Conservation (phyloP, 148 eudicot species). For the Vaccinium vitisidaea region DNA sequence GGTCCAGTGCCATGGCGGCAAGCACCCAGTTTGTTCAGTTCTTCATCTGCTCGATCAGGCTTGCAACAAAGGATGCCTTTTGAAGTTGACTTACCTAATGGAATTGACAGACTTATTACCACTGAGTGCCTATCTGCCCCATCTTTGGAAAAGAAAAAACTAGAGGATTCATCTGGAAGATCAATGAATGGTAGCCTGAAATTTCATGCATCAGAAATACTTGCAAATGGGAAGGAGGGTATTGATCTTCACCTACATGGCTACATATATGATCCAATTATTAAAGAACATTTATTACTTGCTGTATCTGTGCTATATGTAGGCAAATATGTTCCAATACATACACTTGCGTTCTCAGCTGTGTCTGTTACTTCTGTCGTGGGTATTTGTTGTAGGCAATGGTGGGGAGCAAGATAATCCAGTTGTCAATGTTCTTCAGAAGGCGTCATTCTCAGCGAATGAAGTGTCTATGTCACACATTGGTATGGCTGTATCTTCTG, state of each 20-base stretch:
- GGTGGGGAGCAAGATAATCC: conserved; percentile 29
- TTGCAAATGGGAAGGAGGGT: conserved; percentile 40
- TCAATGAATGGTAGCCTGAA: conserved; percentile 34
- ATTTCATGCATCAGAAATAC: conserved; percentile 26
- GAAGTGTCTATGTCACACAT: conserved; percentile 24
- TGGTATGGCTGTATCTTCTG: conserved; percentile 25
- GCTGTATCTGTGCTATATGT: too few species aligned
- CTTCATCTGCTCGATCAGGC: conserved; percentile 28
- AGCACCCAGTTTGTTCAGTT: conserved; percentile 38
- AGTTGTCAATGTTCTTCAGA: conserved; percentile 22
- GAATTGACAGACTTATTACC: conserved; percentile 23
- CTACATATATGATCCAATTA: not conserved
- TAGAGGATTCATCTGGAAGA: conserved; percentile 26
- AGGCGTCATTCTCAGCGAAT: conserved; percentile 23
- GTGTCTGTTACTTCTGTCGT: not conserved
- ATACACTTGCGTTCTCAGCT: too few species aligned
- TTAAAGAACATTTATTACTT: not conserved
- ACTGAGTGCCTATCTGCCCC: conserved; percentile 27
- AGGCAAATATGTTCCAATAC: too few species aligned
- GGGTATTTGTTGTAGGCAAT: conserved; percentile 36
- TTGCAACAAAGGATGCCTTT: conserved; percentile 28
- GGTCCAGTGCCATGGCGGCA: conserved; percentile 60
- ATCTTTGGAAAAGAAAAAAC: conserved; percentile 30
- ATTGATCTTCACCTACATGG: not conserved
- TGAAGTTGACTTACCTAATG: conserved; percentile 36